Evolutionary conservation across 345 rosid species (phyloP).

Genomic region (Leavenworthia alabamica): DNA sequence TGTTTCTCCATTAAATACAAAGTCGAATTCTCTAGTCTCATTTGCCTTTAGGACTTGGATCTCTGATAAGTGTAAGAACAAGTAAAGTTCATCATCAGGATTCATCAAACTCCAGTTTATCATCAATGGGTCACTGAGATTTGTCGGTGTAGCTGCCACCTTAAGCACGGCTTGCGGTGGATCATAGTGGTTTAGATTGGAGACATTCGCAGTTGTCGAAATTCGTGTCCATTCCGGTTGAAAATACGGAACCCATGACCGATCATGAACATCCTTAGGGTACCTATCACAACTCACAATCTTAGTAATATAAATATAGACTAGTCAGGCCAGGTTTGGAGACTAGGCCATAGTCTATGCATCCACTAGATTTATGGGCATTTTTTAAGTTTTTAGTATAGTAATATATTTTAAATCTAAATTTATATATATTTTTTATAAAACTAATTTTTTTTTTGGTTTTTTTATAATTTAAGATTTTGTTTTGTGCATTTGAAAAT

Average conservation of each 20-base stretch:
- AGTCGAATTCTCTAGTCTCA: conserved; percentile 26
- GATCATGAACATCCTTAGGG: conserved; percentile 30
- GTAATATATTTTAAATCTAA: no score
- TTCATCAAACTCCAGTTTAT: conserved; percentile 4
- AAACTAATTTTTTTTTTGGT: no score
- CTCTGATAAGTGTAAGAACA: conserved; percentile 12
- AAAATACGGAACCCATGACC: conserved; percentile 22
- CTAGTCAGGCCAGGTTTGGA: no score
- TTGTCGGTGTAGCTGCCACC: conserved; percentile 30
- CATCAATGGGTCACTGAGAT: neutral
- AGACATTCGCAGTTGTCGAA: conserved; percentile 1
- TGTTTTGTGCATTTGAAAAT: no score
- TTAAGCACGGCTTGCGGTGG: conserved; percentile 28
- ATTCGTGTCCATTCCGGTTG: conserved; percentile 13
- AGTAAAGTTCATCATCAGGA: conserved; percentile 17
- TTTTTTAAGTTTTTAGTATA: no score
- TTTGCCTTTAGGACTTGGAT: conserved; percentile 6
- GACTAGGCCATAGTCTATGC: no score
- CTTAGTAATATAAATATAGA: no score
- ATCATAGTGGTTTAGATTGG: conserved; percentile 11
- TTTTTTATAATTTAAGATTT: no score
- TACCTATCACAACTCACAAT: conserved; percentile 23
- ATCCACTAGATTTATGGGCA: no score
- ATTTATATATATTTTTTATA: no score
- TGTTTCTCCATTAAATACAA: conserved; percentile 16